A percentile compares a stretch with the other conserved stretches of the same genome.
Conservation (phyloP, 2,329 filamentous ascomycete genomes). For the Paraphoma chrysanthemicola region DNA sequence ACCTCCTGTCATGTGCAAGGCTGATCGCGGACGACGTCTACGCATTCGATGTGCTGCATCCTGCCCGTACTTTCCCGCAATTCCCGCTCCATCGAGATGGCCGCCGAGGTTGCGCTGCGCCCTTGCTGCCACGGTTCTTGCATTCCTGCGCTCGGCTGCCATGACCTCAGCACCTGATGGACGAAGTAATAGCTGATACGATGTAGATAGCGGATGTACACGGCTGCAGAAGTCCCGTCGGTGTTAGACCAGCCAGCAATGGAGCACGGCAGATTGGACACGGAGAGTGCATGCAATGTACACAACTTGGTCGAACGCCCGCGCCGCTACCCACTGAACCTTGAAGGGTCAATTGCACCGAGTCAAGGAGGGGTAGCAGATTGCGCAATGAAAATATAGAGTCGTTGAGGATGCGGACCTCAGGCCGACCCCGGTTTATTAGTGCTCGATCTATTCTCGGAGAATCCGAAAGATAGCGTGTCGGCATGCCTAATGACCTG, state of each 20-base stretch:
- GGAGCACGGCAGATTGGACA: constrained; percentile 10
- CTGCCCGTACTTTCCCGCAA: constrained; percentile 39
- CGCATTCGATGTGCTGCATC: constrained; percentile 26
- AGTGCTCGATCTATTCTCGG: constrained; percentile 29
- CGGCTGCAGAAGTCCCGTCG: constrained; percentile 15
- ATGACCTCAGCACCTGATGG: constrained; percentile 1
- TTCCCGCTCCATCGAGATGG: constrained; percentile 29
- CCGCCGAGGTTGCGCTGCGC: constrained; percentile 9
- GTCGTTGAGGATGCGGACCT: constrained; percentile 6
- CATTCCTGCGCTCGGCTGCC: constrained; percentile 1
- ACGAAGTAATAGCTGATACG: constrained; percentile 8
- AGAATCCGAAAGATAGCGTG: constrained; percentile 13
- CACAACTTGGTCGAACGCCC: constrained; percentile 26
- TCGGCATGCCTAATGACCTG: constrained; percentile 8
- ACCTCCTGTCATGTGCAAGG: constrained; percentile 25
- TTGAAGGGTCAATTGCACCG: constrained; percentile 21
- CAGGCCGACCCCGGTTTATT: constrained; percentile 4
- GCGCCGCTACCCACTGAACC: constrained; percentile 18
- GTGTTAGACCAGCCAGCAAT: neutral
- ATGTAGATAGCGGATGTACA: neutral
- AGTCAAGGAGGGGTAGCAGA: constrained; percentile 10
- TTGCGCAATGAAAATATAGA: constrained; percentile 17
- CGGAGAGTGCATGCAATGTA: constrained; percentile 25
- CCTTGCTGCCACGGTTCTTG: constrained; percentile 21
- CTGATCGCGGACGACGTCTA: constrained; percentile 7